phyloP scores from a whole-genome alignment of 2,329 filamentous ascomycete species.

The Alternaria consortialis region DNA sequence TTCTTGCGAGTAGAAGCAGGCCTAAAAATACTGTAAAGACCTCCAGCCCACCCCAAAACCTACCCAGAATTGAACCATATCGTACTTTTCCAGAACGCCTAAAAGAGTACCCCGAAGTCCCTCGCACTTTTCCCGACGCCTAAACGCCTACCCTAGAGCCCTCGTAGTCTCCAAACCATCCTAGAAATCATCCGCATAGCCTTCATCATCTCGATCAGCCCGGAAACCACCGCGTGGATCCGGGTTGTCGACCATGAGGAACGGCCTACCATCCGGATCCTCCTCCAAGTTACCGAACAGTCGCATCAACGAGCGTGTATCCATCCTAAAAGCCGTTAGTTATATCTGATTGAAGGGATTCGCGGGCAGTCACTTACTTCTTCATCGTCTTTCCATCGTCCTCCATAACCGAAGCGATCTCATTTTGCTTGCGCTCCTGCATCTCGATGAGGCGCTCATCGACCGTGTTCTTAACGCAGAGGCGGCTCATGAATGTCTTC shows the following conservation, averaged over 20 bases:
- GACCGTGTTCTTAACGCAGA: constrained; percentile 65
- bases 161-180: not conserved
- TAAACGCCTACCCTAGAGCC: not conserved
- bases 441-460: constrained; percentile 66
- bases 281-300: constrained; percentile 57
- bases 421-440: constrained; percentile 63
- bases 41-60: not conserved
- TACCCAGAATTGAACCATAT: not conserved
- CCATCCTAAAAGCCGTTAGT: constrained; percentile 33
- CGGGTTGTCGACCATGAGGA: constrained; percentile 53
- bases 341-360: not conserved
- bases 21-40: not conserved
- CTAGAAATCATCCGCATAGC: constrained; percentile 41
- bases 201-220: constrained; percentile 46
- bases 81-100: not conserved
- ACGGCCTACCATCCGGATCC: constrained; percentile 51
- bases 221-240: constrained; percentile 40
- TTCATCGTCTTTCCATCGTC: constrained; percentile 49
- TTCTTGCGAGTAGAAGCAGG: not conserved
- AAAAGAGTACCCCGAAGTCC: not conserved
- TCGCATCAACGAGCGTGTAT: constrained; percentile 53
- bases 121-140: not conserved
- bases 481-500: constrained; percentile 66
- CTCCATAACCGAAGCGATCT: constrained; percentile 55
- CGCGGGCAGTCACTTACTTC: constrained; percentile 28